A percentile compares a stretch with the other conserved stretches of the same genome.
Conservation (phyloP, 495 filamentous ascomycete genomes). For the Neurospora sp. region DNA sequence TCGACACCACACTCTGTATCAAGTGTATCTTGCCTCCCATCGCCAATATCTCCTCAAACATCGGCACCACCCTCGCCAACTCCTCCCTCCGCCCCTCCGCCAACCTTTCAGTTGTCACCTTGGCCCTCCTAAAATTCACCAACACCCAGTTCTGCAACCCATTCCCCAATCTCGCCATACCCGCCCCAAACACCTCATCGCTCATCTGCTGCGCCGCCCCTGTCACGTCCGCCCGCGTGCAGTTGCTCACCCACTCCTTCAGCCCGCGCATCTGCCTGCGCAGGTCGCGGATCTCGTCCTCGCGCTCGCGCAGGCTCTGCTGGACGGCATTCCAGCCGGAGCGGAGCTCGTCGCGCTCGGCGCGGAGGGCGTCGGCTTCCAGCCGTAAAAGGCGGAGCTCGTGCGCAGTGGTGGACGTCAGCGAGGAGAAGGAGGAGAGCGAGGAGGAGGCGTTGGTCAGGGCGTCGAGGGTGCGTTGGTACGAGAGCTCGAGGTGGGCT, state of each 20-base stretch:
- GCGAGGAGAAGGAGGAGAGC: background rate
- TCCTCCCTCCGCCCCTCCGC: conserved; percentile 25
- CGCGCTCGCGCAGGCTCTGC: conserved; percentile 26
- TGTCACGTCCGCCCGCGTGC: conserved; percentile 26
- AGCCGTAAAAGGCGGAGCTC: conserved; percentile 30
- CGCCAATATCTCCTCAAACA: conserved; percentile 34
- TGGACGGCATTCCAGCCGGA: conserved; percentile 30
- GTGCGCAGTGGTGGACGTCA: conserved; percentile 12
- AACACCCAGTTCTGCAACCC: conserved; percentile 50
- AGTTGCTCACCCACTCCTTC: conserved; percentile 46
- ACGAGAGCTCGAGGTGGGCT: conserved; percentile 25
- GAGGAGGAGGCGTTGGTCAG: conserved; percentile 13
- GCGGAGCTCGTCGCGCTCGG: conserved; percentile 29
- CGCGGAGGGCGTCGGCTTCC: conserved; percentile 29
- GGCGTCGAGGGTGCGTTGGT: conserved; percentile 31
- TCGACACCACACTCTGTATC: conserved; percentile 42
- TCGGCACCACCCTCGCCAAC: conserved; percentile 36
- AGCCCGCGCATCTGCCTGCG: conserved; percentile 39
- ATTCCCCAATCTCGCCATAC: conserved; percentile 39
- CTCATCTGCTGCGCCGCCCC: conserved; percentile 35
- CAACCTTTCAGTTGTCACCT: conserved; percentile 33
- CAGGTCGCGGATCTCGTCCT: conserved; percentile 34
- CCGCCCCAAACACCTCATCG: conserved; percentile 43
- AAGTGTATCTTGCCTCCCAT: conserved; percentile 40
- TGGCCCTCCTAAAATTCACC: conserved; percentile 41